A percentile compares a stretch with the other conserved stretches of the same genome.
Evolutionary conservation across 1,284 basidiomycete genomes (phyloP).

Genomic region (Heliocybe sulcata): DNA sequence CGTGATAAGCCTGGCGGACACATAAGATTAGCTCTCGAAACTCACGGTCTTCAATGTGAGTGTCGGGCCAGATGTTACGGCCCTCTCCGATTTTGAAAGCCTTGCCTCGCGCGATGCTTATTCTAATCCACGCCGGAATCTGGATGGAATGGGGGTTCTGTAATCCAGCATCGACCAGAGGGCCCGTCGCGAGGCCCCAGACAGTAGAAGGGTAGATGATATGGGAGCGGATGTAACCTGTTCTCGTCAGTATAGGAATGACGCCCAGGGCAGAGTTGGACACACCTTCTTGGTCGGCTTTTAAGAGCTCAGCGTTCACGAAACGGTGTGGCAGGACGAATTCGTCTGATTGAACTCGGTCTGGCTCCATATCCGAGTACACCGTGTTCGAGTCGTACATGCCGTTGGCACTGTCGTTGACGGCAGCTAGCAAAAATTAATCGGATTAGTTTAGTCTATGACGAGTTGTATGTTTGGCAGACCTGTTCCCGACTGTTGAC

Average conservation of each 20-base stretch:
- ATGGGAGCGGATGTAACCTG: constrained; percentile 30
- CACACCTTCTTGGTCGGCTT: constrained; percentile 18
- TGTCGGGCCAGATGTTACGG: constrained; percentile 18
- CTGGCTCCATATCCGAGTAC: constrained; percentile 28
- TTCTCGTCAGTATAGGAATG: neutral
- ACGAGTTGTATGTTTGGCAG: neutral
- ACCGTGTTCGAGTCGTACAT: constrained; percentile 19
- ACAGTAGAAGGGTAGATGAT: constrained; percentile 32
- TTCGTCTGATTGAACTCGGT: constrained; percentile 25
- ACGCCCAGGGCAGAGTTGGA: neutral
- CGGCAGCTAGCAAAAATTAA: constrained; percentile 14
- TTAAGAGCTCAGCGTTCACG: constrained; percentile 21
- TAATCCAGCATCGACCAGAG: constrained; percentile 28
- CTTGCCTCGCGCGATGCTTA: constrained; percentile 22
- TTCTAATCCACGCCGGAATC: constrained; percentile 24
- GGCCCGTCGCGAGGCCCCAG: constrained; percentile 27
- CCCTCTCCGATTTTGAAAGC: constrained; percentile 25
- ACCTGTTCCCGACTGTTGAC: constrained; percentile 28
- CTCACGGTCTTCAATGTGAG: constrained; percentile 25
- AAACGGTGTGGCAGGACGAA: constrained; percentile 24
- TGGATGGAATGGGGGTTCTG: constrained; percentile 22
- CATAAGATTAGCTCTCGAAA: neutral
- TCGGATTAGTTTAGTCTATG: neutral
- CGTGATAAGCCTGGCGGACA: neutral
- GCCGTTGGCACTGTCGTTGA: constrained; percentile 25